phyloP scores from a whole-genome alignment of 2,329 filamentous ascomycete species.

The Botrytis deweyae region DNA sequence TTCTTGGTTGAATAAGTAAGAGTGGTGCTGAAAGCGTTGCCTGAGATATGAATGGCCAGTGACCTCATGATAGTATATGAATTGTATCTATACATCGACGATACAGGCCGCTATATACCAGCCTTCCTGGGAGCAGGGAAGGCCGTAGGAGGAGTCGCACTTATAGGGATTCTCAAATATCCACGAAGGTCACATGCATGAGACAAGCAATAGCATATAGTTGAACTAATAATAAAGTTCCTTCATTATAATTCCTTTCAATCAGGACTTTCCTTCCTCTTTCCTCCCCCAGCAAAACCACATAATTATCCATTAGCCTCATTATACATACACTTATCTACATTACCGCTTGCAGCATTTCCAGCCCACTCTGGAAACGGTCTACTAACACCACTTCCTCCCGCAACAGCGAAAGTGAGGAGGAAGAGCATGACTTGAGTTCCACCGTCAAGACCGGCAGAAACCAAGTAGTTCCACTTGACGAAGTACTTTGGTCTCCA shows the following conservation, averaged over 20 bases:
- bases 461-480: constrained; percentile 75
- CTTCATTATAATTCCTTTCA: neutral
- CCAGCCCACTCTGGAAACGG: constrained; percentile 34
- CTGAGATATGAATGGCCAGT: too few relatives aligned
- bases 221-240: too few relatives aligned
- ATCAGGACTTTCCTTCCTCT: neutral
- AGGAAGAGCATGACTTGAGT: constrained; percentile 65
- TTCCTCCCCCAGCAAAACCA: neutral
- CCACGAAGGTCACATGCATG: neutral
- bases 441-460: constrained; percentile 68
- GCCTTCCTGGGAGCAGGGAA: neutral
- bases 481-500: constrained; percentile 61
- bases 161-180: neutral
- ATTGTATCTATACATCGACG: neutral
- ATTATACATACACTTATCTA: constrained; percentile 31
- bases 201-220: neutral
- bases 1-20: too few relatives aligned
- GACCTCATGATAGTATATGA: neutral
- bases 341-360: constrained; percentile 27
- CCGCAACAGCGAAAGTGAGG: constrained; percentile 60
- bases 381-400: constrained; percentile 32
- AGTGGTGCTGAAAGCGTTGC: neutral
- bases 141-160: neutral
- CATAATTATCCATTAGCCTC: constrained; percentile 24
- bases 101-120: neutral